phyloP scores from a whole-genome alignment of 2,329 filamentous ascomycete genomes.

The Fusarium sp. region DNA sequence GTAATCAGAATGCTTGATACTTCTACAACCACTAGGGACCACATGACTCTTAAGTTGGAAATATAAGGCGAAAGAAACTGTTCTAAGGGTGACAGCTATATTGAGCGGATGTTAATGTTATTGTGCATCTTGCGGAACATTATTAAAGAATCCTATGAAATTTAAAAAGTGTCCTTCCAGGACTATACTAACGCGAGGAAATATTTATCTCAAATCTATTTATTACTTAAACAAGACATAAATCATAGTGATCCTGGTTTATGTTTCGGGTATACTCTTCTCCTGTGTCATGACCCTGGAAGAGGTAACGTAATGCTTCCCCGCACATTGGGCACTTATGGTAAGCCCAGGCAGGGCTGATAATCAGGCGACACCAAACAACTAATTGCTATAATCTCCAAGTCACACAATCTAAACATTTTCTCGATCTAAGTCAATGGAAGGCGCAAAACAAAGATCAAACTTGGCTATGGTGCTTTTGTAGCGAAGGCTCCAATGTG shows the following conservation, averaged over 20 bases:
- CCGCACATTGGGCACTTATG: background rate
- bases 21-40: no score
- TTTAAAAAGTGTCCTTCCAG: fast-evolving
- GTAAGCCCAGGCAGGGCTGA: background rate
- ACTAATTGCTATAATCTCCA: background rate
- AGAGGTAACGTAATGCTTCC: background rate
- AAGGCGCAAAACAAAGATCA: fast-evolving
- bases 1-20: background rate
- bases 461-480: no score
- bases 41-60: background rate
- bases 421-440: fast-evolving
- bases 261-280: no score
- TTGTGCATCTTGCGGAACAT: fast-evolving
- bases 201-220: fast-evolving
- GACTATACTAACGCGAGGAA: no score
- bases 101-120: fast-evolving
- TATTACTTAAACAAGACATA: fast-evolving
- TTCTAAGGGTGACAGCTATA: no score
- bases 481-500: background rate
- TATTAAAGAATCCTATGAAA: fast-evolving
- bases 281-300: no score
- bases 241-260: fast-evolving
- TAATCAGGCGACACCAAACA: background rate
- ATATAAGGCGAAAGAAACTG: fast-evolving
- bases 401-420: fast-evolving